phyloP scores from a whole-genome alignment of 768 basidiomycete genomes.

The Termitomyces heimii region DNA sequence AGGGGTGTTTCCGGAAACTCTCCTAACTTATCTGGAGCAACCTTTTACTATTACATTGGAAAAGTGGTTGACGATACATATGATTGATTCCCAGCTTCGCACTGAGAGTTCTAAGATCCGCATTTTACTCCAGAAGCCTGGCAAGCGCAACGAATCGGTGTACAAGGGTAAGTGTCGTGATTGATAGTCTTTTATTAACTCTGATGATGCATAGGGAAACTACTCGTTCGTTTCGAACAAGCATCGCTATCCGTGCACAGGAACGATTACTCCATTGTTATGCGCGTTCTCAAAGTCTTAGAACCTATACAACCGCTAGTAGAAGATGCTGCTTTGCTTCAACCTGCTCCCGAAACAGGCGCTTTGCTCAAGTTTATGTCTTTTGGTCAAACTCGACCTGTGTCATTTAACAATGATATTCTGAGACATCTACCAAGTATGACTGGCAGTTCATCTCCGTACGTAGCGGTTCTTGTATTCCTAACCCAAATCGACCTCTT shows the following conservation, averaged over 20 bases:
- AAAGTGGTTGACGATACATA: accelerated
- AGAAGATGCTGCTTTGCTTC: neutral
- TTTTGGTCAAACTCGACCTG: neutral
- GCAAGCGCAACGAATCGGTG: neutral
- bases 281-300: neutral
- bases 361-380: neutral
- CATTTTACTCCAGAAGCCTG: neutral
- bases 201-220: neutral
- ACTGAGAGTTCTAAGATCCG: neutral
- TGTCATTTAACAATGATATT: neutral
- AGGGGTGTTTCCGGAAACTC: neutral
- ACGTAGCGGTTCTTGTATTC: no score
- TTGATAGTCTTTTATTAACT: neutral
- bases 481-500: neutral
- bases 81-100: neutral
- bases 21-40: neutral
- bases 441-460: neutral
- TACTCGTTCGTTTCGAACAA: neutral
- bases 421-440: neutral
- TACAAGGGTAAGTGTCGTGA: neutral
- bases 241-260: neutral
- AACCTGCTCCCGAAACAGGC: neutral
- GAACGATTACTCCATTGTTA: neutral
- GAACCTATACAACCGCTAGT: neutral
- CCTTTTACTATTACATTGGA: neutral